Base-by-base conservation (phyloP, 495 filamentous ascomycete genomes). In the Xylaria scruposa region DNA sequence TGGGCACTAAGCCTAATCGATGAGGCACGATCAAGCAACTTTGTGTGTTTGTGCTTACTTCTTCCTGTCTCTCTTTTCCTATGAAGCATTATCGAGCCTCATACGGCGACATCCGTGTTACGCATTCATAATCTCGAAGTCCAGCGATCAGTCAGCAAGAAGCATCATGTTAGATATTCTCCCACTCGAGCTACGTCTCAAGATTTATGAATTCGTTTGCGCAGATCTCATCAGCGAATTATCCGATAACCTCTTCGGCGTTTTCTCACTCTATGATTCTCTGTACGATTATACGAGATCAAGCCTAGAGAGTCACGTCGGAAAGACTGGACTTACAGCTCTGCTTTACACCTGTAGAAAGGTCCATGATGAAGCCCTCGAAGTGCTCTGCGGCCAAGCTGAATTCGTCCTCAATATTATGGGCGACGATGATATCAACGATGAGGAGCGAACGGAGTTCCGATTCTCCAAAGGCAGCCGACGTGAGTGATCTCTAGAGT, bases 361-460 rank as follows among this genome's bases (percentile, higher is more conserved):
- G 51, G 36, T 68, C 1, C 66, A 68, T 24, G 44, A 68, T 21
- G 66, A 68, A 15, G 66, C 66, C 29, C 33, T 68, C 9, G 29
- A 68, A 36, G 21, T 58, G 3, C 66, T 68, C 33, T 68, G 51
- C 33, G 29, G 24, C 12, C 26, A 68, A 33, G 36, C 66, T 24
- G 66, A 68, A 33, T 68, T 68, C 36, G 66, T 68, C 19, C 49
- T 68, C 17, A 59, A 68, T 33, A 46, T 68, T n/a, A 68, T 68
- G 66, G 66, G 65, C 1, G 66, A 68, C 33, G 31, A 58, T 42
- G 66, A 68, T 46, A 12, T 36, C 7, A 13, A 56, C 19, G 51
- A 68, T 19, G 49, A 59, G 44, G 66, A 68, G 51, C 66, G 51
- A 42, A 13, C 29, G 17, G 66, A 56, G 4, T 40, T 58, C 33